Base-by-base conservation (phyloP, 2,329 filamentous ascomycete species). In the Fusarium veterinarium region DNA sequence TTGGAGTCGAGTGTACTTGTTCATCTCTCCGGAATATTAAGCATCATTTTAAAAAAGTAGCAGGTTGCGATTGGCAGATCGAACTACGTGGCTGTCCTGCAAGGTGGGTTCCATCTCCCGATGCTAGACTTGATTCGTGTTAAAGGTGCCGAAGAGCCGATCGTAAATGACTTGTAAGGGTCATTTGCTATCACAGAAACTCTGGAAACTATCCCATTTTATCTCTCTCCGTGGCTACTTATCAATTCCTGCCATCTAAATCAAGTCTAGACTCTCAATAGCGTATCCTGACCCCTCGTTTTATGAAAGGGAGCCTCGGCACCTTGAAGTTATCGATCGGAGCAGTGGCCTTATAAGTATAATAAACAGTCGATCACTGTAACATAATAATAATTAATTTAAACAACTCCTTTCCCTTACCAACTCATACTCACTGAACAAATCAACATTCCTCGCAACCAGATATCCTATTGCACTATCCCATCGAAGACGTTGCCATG, bases 401-500 rank as follows among this genome's bases (percentile, higher is more conserved):
- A 8, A 17, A n/a, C 9, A n/a, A 40, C 33, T 14, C 3, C 19
- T 2, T 16, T 20, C 19, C 13, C 8, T 16, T 14, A 2, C 8
- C 28, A 28, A 28, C 28, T 28, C 8, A 28, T 28, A 28, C 1
- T 28, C 2, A 28, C 3, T 17, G 5, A 52, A 1, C 2, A 52
- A 28, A 1, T 6, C 23, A 20, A 20, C 14, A 0, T 16, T 37
- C 6, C 0, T 12, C 3, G 1, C 9, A 3, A 19, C 2, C 3
- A 8, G 5, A 16, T 30, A 14, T 19, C 7, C 6, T 14, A 10
- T 14, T 23, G 25, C 8, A 2, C 16, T 13, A 14, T 37, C 9
- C 4, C 7, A 5, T 38, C 4, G 9, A 3, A 53, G 7, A 30
- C 3, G n/a, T 9, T 5, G 49, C 49, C 49, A 53, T 53, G 49